phyloP scores from a whole-genome alignment of 2,329 filamentous ascomycete species.

The Aspergillus sp. region DNA sequence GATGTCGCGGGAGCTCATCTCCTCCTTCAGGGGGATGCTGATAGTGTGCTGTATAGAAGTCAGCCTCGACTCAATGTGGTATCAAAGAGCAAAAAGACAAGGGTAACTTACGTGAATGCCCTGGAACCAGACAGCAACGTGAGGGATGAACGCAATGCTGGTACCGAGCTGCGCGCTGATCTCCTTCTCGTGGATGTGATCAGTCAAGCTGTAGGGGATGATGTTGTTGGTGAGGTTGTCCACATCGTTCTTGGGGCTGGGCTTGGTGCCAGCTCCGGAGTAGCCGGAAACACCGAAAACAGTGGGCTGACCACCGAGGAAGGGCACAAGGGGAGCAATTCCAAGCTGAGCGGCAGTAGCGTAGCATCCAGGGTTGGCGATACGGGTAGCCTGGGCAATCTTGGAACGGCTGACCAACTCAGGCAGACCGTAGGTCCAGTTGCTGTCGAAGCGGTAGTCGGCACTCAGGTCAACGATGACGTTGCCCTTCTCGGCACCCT shows the following conservation, averaged over 20 bases:
- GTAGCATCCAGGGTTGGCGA: constrained; percentile 93
- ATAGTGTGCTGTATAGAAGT: constrained; percentile 69
- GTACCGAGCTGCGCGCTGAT: constrained; percentile 76
- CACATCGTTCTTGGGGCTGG: constrained; percentile 89
- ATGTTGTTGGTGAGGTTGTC: constrained; percentile 81
- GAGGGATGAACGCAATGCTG: constrained; percentile 81
- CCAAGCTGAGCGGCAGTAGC: constrained; percentile 89
- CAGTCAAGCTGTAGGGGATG: constrained; percentile 86
- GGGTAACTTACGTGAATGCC: constrained; percentile 68
- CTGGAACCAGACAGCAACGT: constrained; percentile 96
- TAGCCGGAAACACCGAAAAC: constrained; percentile 93
- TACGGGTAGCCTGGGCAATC: constrained; percentile 76
- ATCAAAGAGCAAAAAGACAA: background rate
- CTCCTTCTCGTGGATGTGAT: constrained; percentile 93
- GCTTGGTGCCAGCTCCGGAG: constrained; percentile 92
- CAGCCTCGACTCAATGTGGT: constrained; percentile 12
- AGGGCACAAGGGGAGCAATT: constrained; percentile 76
- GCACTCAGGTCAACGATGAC: constrained; percentile 94
- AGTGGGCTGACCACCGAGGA: constrained; percentile 76
- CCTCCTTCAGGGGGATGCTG: constrained; percentile 80
- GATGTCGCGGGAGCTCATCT: constrained; percentile 88
- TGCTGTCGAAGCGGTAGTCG: constrained; percentile 85
- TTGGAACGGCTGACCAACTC: constrained; percentile 77
- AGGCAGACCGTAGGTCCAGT: constrained; percentile 87
- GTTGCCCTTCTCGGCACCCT: constrained; percentile 66